Evolutionary conservation across 495 filamentous ascomycete species (phyloP), one percentile per base, ranked within the genome.

Genomic region (Tuber magnatum): DNA sequence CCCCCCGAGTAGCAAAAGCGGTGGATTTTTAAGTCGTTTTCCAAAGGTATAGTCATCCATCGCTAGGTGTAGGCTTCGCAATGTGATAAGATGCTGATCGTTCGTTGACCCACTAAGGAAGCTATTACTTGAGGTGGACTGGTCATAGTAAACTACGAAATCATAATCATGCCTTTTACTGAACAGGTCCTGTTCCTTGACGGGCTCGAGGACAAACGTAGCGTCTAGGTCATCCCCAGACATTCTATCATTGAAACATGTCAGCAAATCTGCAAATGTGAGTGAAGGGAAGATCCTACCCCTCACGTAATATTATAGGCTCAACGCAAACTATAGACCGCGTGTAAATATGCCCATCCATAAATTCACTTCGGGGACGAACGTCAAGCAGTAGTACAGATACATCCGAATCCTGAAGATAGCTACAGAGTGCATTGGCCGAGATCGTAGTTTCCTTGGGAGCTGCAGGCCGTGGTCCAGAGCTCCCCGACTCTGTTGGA

Each of bases 121-220:
- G 68, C 83, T 84, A 74, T 85, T 85, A 79, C 91, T 87, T 39
- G 81, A 81, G 3, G 90, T 90, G 41, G 84, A 84, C 79, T 93
- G 88, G 82, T 99, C 94, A 82, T 98, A 96, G 80, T 96, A 96
- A 2, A 98, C 92, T 39, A 98, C 87, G 72, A 97, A 81, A 80
- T 97, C 93, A 80, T 90, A 97, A 77, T 92, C 87, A 77, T 95
- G 87, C 39, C 95, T 88, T 71, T 87, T 87, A 51, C 92, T 90
- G 76, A 97, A 96, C 28, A 93, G 84, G 2, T 85, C 83, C 77
- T 90, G 90, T 81, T 99, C 95, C 4, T 77, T 80, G 69, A 85
- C 85, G 9, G 95, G 93, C 2, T 91, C 91, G 14, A 97, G 85
- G 18, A 97, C 88, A 75, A 97, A 87, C 42, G 91, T 90, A 72